phyloP scores from a whole-genome alignment of 352 stramenopile genomes.

The Phytophthora multivora region DNA sequence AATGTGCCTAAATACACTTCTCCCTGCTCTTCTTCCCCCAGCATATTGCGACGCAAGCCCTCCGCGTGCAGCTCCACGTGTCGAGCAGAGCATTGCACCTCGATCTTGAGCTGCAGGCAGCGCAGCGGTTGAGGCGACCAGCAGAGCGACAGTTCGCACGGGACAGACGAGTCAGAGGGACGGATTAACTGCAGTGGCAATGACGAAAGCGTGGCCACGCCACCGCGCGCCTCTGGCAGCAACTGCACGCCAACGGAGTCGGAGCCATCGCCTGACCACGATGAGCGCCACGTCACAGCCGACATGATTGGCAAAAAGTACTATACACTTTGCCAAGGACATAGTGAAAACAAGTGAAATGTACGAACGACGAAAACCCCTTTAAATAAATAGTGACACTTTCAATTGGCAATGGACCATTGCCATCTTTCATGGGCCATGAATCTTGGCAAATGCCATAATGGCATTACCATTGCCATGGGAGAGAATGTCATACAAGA shows the following conservation, averaged over 20 bases:
- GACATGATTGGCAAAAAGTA: slow-evolving; percentile 19
- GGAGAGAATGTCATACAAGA: too few relatives aligned
- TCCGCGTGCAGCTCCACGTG: slow-evolving; percentile 72
- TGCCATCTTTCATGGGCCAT: too few relatives aligned
- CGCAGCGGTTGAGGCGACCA: slow-evolving; percentile 42
- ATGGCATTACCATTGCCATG: too few relatives aligned
- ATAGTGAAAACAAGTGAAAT: slow-evolving; percentile 28
- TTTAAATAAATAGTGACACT: slow-evolving; percentile 5
- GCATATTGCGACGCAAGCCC: slow-evolving; percentile 52
- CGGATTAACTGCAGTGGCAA: slow-evolving; percentile 31
- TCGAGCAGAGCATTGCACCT: slow-evolving; percentile 63
- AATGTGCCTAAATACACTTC: slow-evolving; percentile 82
- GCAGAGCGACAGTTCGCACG: slow-evolving; percentile 55
- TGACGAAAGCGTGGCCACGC: slow-evolving; percentile 13
- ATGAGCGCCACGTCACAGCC: slow-evolving; percentile 29
- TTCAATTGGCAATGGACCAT: too few relatives aligned
- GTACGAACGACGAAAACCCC: slow-evolving; percentile 8
- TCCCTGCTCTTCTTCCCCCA: slow-evolving; percentile 62
- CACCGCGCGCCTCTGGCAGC: neutral
- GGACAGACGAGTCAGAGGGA: slow-evolving; percentile 1
- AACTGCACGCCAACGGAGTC: slow-evolving; percentile 10
- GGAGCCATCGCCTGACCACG: slow-evolving; percentile 14
- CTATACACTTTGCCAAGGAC: neutral
- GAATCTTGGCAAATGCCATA: too few relatives aligned
- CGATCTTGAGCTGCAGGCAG: slow-evolving; percentile 54